Evolutionary conservation across 1,139 yeast species (phyloP), one percentile per base, ranked within the genome.

Genomic region (Sugiyamaella neomexicana): DNA sequence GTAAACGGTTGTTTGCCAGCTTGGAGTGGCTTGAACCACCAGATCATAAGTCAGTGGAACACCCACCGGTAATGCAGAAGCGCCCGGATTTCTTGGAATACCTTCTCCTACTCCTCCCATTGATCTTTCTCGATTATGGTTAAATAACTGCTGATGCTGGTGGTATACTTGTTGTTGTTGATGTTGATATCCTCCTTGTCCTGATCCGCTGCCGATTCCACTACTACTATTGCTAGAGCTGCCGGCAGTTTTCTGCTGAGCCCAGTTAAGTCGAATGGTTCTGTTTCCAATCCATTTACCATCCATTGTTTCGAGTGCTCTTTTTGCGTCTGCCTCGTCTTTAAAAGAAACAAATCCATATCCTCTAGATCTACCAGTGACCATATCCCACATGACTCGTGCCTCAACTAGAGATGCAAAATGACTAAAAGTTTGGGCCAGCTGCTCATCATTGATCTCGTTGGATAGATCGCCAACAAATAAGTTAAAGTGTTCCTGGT

Each of bases 301-400:
- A 68, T 86, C 85, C 91, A 86, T 87, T 20, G 83, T 73, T 53
- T 77, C 79, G 61, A 89, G 75, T 9, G 96, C 96, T 58, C 71
- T 71, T 62, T 85, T 89, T 1, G 97, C 97, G 60, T 89, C 95
- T 10, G 74, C 70, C 55, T 79, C 81, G 32, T 78, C 79, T 20
- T 76, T 70, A 66, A 89, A 90, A 1, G 95, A 85, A n/a, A 88
- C 95, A 72, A 90, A 90, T 1, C 97, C 97, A 67, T 89, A 90
- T 17, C 97, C 96, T 71, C 97, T 78, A 4, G 95, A 87, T 68
- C 96, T 76, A 37, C 95, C 91, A 20, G 95, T 87, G 68, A 86
- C 91, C 95, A 89, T 89, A 70, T 90, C 97, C 97, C 97, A 89
- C 96, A 90, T 90, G 39, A 90, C 96, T 63, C 89, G 91, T 15